Conservation (phyloP, 768 basidiomycete species). For the Mycena epipterygia region DNA sequence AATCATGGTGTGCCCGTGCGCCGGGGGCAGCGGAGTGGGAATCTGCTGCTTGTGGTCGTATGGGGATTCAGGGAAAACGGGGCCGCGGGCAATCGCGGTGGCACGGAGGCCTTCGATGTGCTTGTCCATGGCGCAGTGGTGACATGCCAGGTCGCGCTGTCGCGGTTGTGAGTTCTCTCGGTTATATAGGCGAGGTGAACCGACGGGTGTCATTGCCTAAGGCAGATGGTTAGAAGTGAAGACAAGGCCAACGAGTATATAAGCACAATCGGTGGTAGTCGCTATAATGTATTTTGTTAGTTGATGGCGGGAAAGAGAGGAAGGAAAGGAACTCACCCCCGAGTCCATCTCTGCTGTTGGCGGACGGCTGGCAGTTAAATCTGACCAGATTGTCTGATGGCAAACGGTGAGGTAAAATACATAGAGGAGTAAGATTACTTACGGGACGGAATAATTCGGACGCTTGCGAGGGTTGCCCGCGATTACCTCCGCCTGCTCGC, state of each 20-base stretch:
- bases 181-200: conserved; percentile 27
- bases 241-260: background rate
- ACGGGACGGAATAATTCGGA: background rate
- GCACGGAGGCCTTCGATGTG: conserved; percentile 27
- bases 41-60: conserved; percentile 32
- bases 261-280: conserved; percentile 30
- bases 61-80: conserved; percentile 6
- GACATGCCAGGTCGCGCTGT: conserved; percentile 15
- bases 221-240: background rate
- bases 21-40: conserved; percentile 34
- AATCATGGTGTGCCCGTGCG: conserved; percentile 35
- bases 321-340: conserved; percentile 9
- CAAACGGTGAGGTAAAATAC: background rate
- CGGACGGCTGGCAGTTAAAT: background rate
- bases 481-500: background rate
- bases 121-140: conserved; percentile 22
- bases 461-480: background rate
- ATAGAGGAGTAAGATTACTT: background rate
- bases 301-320: background rate
- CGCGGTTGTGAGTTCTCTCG: conserved; percentile 10
- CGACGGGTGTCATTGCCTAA: conserved; percentile 25
- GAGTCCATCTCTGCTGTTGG: conserved; percentile 5
- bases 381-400: conserved; percentile 28
- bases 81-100: background rate
- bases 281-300: conserved; percentile 1